Percentiles rank a stretch among this genome's conserved stretches.
Conservation (phyloP, 176 grass and related monocot species). For the sorghum (Sorghum bicolor) region DNA sequence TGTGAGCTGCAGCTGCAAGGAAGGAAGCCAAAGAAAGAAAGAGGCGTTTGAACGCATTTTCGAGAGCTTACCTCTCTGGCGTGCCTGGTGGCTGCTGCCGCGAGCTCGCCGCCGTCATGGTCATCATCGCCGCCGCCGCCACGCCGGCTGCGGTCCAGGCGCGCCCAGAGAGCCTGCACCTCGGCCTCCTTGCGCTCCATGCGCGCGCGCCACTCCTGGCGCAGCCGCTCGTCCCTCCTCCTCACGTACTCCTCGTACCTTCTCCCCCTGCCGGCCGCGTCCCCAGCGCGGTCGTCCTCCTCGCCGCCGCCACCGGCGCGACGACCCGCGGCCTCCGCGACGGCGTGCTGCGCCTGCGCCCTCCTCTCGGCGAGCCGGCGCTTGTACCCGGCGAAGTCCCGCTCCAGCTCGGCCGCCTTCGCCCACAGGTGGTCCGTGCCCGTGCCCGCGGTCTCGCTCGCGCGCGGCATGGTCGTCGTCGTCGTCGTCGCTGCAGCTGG, state of each 20-base stretch:
- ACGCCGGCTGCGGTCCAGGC: slow-evolving; percentile 23
- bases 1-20: neutral
- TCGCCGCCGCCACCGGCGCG: neutral
- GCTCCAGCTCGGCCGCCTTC: slow-evolving; percentile 55
- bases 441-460: neutral
- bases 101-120: slow-evolving; percentile 11
- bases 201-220: slow-evolving; percentile 44
- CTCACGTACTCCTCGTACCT: slow-evolving; percentile 52
- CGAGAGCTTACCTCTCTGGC: slow-evolving; percentile 15
- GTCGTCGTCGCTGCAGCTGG: neutral
- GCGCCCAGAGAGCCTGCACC: slow-evolving; percentile 57
- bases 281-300: neutral
- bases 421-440: slow-evolving; percentile 41
- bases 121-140: neutral
- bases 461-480: neutral
- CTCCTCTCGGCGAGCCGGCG: slow-evolving; percentile 24
- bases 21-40: neutral
- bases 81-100: neutral
- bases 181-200: slow-evolving; percentile 62
- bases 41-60: neutral
- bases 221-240: slow-evolving; percentile 59
- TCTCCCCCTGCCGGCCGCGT: slow-evolving; percentile 32
- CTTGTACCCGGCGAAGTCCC: slow-evolving; percentile 58
- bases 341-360: neutral
- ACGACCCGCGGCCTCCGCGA: neutral